phyloP scores from a whole-genome alignment of 805 yeast species.

The Metschnikowia arizonensis region DNA sequence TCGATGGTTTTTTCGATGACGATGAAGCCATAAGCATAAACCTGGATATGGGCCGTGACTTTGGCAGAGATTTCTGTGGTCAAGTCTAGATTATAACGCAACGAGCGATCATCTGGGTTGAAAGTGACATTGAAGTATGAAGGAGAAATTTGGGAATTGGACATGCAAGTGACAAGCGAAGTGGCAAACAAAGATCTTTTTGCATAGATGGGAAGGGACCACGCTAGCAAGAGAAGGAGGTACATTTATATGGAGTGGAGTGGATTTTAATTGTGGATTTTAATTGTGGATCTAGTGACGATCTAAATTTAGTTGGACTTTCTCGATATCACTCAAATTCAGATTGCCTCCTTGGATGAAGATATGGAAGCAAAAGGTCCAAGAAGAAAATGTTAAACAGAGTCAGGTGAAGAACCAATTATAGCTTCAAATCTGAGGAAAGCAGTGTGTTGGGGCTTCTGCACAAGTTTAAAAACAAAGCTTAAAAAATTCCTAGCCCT shows the following conservation, averaged over 20 bases:
- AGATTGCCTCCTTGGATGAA: no score
- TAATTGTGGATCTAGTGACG: no score
- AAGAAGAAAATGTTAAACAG: no score
- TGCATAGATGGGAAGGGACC: constrained; percentile 15
- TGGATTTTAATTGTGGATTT: no score
- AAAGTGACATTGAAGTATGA: constrained; percentile 69
- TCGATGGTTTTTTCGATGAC: constrained; percentile 57
- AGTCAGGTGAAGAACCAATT: no score
- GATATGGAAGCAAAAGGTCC: no score
- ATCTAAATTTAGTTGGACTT: no score
- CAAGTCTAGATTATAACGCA: constrained; percentile 66
- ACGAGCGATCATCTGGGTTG: constrained; percentile 64
- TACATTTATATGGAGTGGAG: no score
- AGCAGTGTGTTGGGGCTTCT: background rate
- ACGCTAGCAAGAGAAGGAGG: constrained; percentile 10
- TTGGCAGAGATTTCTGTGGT: constrained; percentile 63
- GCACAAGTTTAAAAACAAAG: background rate
- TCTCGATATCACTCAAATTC: no score
- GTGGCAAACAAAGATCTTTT: constrained; percentile 47
- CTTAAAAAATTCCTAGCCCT: background rate
- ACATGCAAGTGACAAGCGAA: constrained; percentile 85
- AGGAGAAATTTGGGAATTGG: constrained; percentile 67
- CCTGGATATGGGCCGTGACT: constrained; percentile 64
- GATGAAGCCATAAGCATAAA: constrained; percentile 82
- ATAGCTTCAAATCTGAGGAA: background rate